Conservation (phyloP, 2,329 filamentous ascomycete genomes). For the Cladosporium sp. region DNA sequence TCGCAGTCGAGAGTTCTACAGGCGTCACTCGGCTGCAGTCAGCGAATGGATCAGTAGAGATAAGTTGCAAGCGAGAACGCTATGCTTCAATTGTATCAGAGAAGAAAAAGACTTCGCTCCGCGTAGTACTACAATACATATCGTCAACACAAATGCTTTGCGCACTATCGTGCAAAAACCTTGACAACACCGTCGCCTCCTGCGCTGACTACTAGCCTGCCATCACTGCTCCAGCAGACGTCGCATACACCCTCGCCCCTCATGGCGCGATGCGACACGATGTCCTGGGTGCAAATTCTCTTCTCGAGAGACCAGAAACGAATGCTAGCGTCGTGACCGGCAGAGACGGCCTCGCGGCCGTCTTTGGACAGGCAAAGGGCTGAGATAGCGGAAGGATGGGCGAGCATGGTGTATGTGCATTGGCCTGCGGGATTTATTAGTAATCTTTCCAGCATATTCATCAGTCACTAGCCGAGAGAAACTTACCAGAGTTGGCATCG, state of each 20-base stretch:
- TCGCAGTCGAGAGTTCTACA: too few relatives aligned
- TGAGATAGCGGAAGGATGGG: constrained; percentile 89
- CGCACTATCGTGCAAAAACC: constrained; percentile 57
- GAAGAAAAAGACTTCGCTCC: background rate
- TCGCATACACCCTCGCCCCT: constrained; percentile 91
- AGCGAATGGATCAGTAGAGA: too few relatives aligned
- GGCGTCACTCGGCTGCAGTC: too few relatives aligned
- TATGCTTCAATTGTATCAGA: background rate
- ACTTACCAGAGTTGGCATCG: constrained; percentile 94
- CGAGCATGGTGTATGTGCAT: constrained; percentile 99
- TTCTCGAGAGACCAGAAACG: constrained; percentile 98
- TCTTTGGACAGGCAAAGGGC: constrained; percentile 88
- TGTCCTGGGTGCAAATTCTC: constrained; percentile 89
- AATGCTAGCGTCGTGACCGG: constrained; percentile 90
- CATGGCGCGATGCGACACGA: constrained; percentile 90
- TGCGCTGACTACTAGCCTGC: constrained; percentile 87
- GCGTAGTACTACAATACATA: background rate
- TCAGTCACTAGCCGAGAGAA: constrained; percentile 24
- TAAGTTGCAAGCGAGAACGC: background rate
- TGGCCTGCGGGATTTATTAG: constrained; percentile 60
- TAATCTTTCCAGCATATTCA: background rate
- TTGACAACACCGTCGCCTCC: constrained; percentile 96
- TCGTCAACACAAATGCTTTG: background rate
- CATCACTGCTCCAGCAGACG: constrained; percentile 94
- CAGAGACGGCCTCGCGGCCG: constrained; percentile 88